phyloP scores from a whole-genome alignment of 2,329 filamentous ascomycete species.

The Rutstroemia sp. region DNA sequence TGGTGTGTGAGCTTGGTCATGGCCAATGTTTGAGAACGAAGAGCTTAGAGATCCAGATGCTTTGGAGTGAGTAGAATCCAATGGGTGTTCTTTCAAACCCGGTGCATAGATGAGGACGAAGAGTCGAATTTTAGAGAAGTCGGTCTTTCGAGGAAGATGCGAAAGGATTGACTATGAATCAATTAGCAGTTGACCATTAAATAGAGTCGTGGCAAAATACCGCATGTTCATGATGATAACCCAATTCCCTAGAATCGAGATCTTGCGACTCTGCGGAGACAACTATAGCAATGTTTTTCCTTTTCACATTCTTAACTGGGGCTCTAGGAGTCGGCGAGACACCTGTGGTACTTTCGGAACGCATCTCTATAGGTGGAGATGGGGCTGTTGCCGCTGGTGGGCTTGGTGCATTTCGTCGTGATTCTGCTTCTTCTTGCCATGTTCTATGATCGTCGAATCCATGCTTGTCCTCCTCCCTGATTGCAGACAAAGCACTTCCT shows the following conservation, averaged over 20 bases:
- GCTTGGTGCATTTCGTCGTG: constrained; percentile 44
- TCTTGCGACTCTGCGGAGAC: constrained; percentile 68
- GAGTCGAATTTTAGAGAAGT: constrained; percentile 66
- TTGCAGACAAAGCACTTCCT: constrained; percentile 74
- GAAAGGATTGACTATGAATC: constrained; percentile 71
- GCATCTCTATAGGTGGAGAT: constrained; percentile 24
- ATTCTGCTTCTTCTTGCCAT: constrained; percentile 85
- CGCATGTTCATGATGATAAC: constrained; percentile 68
- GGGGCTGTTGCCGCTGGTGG: constrained; percentile 24
- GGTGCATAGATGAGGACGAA: constrained; percentile 90
- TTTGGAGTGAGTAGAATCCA: constrained; percentile 47
- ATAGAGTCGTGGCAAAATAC: constrained; percentile 45
- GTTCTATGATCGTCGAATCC: constrained; percentile 80
- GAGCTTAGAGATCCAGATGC: constrained; percentile 62
- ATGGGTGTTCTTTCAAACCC: constrained; percentile 58
- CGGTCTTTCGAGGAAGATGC: constrained; percentile 71
- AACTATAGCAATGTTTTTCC: constrained; percentile 80
- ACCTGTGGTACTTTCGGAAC: constrained; percentile 18
- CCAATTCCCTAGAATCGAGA: constrained; percentile 52
- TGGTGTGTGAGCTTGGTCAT: constrained; percentile 62
- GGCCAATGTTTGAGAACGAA: constrained; percentile 81
- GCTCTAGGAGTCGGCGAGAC: constrained; percentile 24
- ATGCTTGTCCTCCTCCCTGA: constrained; percentile 74
- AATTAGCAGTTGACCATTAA: constrained; percentile 2
- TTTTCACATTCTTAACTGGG: constrained; percentile 30